Conservation (phyloP, 2,329 filamentous ascomycete genomes). For the Aphanocladium album region DNA sequence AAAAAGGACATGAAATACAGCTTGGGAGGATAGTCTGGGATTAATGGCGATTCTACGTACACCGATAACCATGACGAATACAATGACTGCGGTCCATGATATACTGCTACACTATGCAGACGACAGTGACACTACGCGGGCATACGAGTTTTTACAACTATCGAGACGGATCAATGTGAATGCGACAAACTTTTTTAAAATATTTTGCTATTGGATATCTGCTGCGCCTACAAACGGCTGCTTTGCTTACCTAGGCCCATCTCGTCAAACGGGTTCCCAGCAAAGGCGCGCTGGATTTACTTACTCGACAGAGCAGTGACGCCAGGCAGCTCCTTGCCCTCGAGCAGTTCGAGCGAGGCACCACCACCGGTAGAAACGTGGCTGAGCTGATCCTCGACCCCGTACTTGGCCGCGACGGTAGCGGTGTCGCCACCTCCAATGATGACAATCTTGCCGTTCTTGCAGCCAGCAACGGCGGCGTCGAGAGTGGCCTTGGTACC, state of each 20-base stretch:
- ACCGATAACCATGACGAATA: neutral
- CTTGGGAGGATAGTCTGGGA: neutral
- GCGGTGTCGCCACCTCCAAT: conserved; percentile 98
- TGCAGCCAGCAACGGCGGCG: conserved; percentile 74
- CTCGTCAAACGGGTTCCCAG: conserved; percentile 1
- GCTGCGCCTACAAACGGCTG: neutral
- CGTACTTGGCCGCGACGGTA: conserved; percentile 95
- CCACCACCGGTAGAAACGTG: conserved; percentile 97
- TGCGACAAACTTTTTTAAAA: neutral
- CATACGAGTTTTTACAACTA: too few species aligned
- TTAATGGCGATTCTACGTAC: neutral
- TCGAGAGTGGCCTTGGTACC: conserved; percentile 92
- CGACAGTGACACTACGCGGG: too few species aligned
- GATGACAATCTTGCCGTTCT: conserved; percentile 89
- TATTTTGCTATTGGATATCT: neutral
- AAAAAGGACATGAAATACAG: neutral
- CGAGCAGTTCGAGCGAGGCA: conserved; percentile 89
- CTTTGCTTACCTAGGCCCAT: neutral
- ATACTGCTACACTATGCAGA: neutral
- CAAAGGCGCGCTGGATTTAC: conserved; percentile 34
- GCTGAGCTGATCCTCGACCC: conserved; percentile 92
- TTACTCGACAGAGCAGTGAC: conserved; percentile 83
- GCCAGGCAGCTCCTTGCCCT: conserved; percentile 96
- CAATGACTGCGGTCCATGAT: neutral
- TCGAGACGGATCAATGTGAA: too few species aligned